Percentiles rank a stretch among this genome's conserved stretches.
Evolutionary conservation across 1,284 basidiomycete genomes (phyloP).

Genomic region (Mycena citricolor): DNA sequence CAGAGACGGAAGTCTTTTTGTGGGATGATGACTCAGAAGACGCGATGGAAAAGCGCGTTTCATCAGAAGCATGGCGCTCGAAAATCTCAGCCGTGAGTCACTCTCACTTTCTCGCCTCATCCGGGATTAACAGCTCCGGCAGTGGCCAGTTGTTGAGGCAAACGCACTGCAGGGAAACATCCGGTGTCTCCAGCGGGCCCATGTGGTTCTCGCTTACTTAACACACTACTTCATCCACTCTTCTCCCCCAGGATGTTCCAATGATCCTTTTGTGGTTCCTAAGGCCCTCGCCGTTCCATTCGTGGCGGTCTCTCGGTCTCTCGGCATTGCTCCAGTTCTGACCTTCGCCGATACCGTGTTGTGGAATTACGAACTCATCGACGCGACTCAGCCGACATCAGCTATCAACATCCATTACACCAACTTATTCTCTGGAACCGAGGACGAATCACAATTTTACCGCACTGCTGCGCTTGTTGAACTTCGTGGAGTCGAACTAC

Average conservation of each 20-base stretch:
- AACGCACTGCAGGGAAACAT: too few species aligned
- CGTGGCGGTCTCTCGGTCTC: slow-evolving; percentile 67
- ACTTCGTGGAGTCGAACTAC: slow-evolving; percentile 82
- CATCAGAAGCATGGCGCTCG: slow-evolving; percentile 67
- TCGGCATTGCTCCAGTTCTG: slow-evolving; percentile 87
- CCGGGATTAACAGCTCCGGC: too few species aligned
- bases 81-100: slow-evolving; percentile 59
- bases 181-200: slow-evolving; percentile 87
- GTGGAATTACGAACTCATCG: slow-evolving; percentile 81
- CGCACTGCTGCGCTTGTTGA: slow-evolving; percentile 82
- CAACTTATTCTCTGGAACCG: slow-evolving; percentile 80
- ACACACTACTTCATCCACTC: slow-evolving; percentile 89
- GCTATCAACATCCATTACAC: slow-evolving; percentile 63
- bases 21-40: slow-evolving; percentile 57
- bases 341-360: slow-evolving; percentile 95
- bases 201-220: slow-evolving; percentile 86
- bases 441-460: slow-evolving; percentile 87
- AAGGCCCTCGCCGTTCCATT: slow-evolving; percentile 77
- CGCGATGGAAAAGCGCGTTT: slow-evolving; percentile 47
- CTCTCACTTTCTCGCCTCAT: too few species aligned
- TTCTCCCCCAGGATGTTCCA: too few species aligned
- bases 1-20: slow-evolving; percentile 57
- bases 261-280: slow-evolving; percentile 61
- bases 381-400: slow-evolving; percentile 52
- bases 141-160: too few species aligned